These are phyloP conservation scores for Penicillium palitans DNA, from an alignment of 2,329 filamentous ascomycete species.

Conservation along the genomic window DNA sequence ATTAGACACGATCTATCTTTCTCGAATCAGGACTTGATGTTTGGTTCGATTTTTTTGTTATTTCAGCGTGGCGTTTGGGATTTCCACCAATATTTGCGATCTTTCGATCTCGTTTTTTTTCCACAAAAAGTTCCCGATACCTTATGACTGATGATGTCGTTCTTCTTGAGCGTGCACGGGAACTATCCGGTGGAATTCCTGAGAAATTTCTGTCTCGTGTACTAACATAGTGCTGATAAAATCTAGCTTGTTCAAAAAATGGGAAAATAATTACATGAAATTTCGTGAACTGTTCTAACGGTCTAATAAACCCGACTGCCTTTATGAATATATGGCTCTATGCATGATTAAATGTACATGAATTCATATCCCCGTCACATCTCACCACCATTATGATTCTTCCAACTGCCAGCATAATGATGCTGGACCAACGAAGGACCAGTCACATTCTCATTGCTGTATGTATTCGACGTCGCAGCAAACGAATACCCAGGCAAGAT, in stretches of 20 bases:
- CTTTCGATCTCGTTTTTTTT: conserved; percentile 11
- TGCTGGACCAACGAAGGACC: conserved; percentile 10
- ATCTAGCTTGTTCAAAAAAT: conserved; percentile 4
- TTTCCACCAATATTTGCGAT: conserved; percentile 9
- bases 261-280: conserved; percentile 7
- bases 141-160: conserved; percentile 22
- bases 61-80: conserved; percentile 32
- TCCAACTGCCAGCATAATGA: conserved; percentile 15
- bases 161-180: conserved; percentile 11
- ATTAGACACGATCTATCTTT: background rate
- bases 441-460: background rate
- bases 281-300: background rate
- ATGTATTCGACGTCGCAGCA: conserved; percentile 2
- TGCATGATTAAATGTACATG: background rate
- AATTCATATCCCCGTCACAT: background rate
- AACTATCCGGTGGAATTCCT: conserved; percentile 1
- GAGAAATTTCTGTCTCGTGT: background rate
- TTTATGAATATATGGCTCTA: background rate
- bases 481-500: conserved; percentile 13
- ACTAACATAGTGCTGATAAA: conserved; percentile 1
- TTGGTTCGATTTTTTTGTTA: conserved; percentile 15
- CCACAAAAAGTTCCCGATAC: conserved; percentile 22
- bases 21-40: conserved; percentile 8
- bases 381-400: conserved; percentile 11
- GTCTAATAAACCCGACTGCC: background rate